phyloP scores from a whole-genome alignment of 176 grass and related monocot species.

The Areca catechu region DNA sequence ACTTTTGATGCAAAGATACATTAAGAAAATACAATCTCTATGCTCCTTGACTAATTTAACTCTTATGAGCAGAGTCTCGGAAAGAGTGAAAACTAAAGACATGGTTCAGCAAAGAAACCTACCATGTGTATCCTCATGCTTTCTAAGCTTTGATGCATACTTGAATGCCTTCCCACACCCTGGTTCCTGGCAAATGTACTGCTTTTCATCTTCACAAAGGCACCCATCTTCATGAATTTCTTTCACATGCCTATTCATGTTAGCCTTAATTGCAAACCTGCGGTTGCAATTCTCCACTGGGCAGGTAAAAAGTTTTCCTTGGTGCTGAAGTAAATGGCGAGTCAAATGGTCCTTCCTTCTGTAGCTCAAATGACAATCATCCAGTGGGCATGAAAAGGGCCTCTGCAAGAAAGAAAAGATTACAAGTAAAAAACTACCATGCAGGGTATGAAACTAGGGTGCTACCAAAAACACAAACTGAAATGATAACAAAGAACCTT shows the following conservation, averaged over 20 bases:
- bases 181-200: slow-evolving; percentile 43
- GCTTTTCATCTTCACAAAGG: slow-evolving; percentile 17
- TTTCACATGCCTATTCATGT: slow-evolving; percentile 49
- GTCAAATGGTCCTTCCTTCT: slow-evolving; percentile 61
- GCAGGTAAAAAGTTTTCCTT: slow-evolving; percentile 53
- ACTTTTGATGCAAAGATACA: no score
- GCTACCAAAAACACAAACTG: no score
- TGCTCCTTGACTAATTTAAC: no score
- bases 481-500: no score
- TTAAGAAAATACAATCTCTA: no score
- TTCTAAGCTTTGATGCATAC: slow-evolving; percentile 57
- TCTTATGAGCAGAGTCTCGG: no score
- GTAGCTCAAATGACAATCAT: slow-evolving; percentile 55
- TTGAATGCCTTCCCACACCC: slow-evolving; percentile 61
- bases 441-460: no score
- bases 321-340: slow-evolving; percentile 43
- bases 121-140: slow-evolving; percentile 65
- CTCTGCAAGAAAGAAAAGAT: slow-evolving; percentile 16
- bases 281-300: slow-evolving; percentile 29
- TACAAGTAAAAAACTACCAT: no score
- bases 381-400: slow-evolving; percentile 34
- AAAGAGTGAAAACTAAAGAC: no score
- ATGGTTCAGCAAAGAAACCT: slow-evolving; percentile 1
- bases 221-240: slow-evolving; percentile 33
- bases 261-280: slow-evolving; percentile 50